Percentiles rank a stretch among this genome's conserved stretches.
phyloP scores from a whole-genome alignment of 805 yeast genomes.

The Komagataella pastoris region DNA sequence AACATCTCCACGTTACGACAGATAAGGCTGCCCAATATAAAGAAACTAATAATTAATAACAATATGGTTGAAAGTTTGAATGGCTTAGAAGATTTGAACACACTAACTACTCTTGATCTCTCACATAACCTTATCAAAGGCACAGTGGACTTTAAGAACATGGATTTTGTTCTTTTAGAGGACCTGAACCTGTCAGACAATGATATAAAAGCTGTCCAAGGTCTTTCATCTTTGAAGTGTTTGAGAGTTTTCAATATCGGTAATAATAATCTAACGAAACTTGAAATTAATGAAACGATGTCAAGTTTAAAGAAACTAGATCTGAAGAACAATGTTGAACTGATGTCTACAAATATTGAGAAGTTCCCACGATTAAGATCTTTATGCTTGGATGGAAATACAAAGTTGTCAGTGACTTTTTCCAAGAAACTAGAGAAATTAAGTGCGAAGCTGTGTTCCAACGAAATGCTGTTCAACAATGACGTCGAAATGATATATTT shows the following conservation, averaged over 20 bases:
- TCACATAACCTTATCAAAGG: constrained; percentile 28
- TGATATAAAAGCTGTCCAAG: constrained; percentile 17
- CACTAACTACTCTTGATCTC: constrained; percentile 25
- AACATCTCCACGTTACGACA: constrained; percentile 20
- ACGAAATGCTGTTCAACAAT: constrained; percentile 5
- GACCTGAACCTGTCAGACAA: constrained; percentile 31
- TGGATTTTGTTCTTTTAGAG: constrained; percentile 24
- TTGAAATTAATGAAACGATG: constrained; percentile 12
- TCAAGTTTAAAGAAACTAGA: constrained; percentile 21
- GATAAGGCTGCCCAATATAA: constrained; percentile 27
- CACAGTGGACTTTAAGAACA: constrained; percentile 20
- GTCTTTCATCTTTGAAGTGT: constrained; percentile 21
- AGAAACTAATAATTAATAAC: constrained; percentile 21
- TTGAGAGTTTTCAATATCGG: constrained; percentile 27
- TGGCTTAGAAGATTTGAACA: constrained; percentile 23
- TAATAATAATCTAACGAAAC: constrained; percentile 22
- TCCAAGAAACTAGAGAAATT: constrained; percentile 26
- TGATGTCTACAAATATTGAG: constrained; percentile 18
- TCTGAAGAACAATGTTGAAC: constrained; percentile 21
- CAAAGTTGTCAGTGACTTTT: constrained; percentile 16
- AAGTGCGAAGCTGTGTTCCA: constrained; percentile 23
- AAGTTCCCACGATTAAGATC: constrained; percentile 25
- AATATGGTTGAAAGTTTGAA: constrained; percentile 22
- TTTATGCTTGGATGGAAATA: constrained; percentile 29
- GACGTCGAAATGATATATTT: neutral